Conservation (phyloP, 345 rosid species). For the Bruguiera parviflora region DNA sequence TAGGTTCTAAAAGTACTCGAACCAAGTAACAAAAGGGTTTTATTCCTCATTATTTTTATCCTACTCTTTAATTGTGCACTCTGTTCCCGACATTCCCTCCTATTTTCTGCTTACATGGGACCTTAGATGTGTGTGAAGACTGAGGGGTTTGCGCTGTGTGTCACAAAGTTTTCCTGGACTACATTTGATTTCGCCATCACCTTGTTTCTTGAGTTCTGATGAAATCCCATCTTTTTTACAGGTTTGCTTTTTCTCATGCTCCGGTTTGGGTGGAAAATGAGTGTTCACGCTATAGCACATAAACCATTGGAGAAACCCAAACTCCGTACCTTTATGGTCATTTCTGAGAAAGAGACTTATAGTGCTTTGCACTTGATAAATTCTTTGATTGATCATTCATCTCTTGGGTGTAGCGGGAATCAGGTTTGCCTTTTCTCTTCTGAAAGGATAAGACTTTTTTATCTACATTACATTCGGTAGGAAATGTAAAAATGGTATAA, state of each 20-base stretch:
- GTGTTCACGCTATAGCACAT: constrained; percentile 54
- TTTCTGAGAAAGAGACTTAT: constrained; percentile 60
- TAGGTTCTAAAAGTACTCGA: neutral
- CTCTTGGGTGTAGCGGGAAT: constrained; percentile 34
- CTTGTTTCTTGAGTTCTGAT: neutral
- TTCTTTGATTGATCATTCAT: constrained; percentile 40
- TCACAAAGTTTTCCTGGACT: neutral
- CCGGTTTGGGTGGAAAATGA: constrained; percentile 83
- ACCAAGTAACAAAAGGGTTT: too few species aligned
- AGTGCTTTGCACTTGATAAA: constrained; percentile 44
- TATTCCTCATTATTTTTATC: neutral
- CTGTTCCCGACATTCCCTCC: too few species aligned
- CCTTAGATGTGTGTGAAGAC: neutral
- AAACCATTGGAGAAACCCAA: constrained; percentile 44
- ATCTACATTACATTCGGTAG: neutral
- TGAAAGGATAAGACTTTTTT: too few species aligned
- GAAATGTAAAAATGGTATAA: too few species aligned
- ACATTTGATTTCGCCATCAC: neutral
- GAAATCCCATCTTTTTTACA: constrained; percentile 26
- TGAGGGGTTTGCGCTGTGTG: too few species aligned
- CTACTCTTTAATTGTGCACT: neutral
- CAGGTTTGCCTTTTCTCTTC: constrained; percentile 48
- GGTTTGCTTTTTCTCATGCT: constrained; percentile 78
- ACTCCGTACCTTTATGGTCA: constrained; percentile 74
- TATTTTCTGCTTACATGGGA: neutral